Evolutionary conservation across 331 rosid genomes (phyloP), one percentile per base, ranked within the genome.

Genomic region (Quercus lobata): DNA sequence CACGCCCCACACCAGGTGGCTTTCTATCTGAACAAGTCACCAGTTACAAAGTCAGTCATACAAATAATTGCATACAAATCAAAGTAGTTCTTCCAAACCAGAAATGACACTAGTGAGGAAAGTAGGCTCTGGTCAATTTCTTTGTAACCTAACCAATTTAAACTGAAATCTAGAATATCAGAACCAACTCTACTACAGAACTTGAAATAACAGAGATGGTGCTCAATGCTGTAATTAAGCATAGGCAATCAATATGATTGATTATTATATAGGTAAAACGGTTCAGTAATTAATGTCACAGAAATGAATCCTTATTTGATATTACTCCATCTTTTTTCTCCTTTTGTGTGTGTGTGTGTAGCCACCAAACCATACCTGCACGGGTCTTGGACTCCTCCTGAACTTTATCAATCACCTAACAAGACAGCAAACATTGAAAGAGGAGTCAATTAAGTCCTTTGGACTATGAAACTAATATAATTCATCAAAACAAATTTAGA

Each of bases 1-100:
- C 30, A 10, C 34, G 57, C 66, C 99, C 99, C 72, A 95, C 96
- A 44, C 97, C 96, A 70, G 96, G 98, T n/a, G 98, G 97, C 81
- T 90, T 94, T 75, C 97, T 90, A 80, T 94, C 98, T 94, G 90
- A 32, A 85, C 73, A 78, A 4, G 17, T 60, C 27, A 14, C 25
- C 15, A 12, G 30, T 21, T 11, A 9, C 14, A 60, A 22, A 15
- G 32, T 8, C 15, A 60, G 82, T 25, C 30, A 60, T 25, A 69
- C 37, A 25, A 32, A 85, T 58, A 10, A 60, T 10, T 24, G 34
- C 57, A 79, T 61, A 78, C 2, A 14, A 58, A 60, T 60, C 32
- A 60, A 10, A 60, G 16, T 60, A 5, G 32, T 60, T 10, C 17
- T 49, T 49, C 54, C 54, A 49, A 49, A 49, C 0, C 18, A 49